A percentile compares a stretch with the other conserved stretches of the same genome.
Evolutionary conservation across 768 basidiomycete species (phyloP).

Genomic region (Agaricus subrufescens): DNA sequence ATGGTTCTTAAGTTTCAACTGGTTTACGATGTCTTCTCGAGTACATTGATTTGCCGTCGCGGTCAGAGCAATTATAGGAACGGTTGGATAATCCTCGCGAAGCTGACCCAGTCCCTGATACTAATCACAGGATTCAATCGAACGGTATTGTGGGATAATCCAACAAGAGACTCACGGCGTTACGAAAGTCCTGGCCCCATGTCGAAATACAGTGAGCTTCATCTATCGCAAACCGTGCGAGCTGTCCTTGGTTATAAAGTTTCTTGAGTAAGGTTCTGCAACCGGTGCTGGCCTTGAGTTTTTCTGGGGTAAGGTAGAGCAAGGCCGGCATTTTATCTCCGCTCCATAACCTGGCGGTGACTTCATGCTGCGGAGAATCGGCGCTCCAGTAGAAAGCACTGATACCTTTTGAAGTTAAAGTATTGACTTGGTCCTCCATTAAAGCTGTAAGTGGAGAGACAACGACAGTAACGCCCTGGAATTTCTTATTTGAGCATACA

Average conservation of each 20-base stretch:
- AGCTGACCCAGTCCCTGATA: constrained; percentile 65
- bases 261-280: constrained; percentile 50
- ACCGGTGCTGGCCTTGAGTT: constrained; percentile 58
- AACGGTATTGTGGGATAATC: not conserved
- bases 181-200: constrained; percentile 93
- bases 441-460: constrained; percentile 85
- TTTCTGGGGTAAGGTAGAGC: constrained; percentile 91
- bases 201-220: constrained; percentile 94
- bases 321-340: constrained; percentile 51
- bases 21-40: constrained; percentile 71
- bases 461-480: constrained; percentile 82
- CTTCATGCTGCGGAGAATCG: constrained; percentile 36
- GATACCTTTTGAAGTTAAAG: constrained; percentile 58
- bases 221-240: constrained; percentile 92
- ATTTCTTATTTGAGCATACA: constrained; percentile 65
- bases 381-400: constrained; percentile 69
- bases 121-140: constrained; percentile 29
- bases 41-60: constrained; percentile 86
- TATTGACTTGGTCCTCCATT: constrained; percentile 84
- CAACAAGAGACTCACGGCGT: constrained; percentile 47
- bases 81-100: constrained; percentile 66
- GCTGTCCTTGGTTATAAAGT: constrained; percentile 49
- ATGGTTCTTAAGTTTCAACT: constrained; percentile 57
- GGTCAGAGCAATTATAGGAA: constrained; percentile 95
- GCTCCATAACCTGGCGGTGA: constrained; percentile 38